phyloP scores from a whole-genome alignment of 164 flowering plant species.

The Litsea cubeba region DNA sequence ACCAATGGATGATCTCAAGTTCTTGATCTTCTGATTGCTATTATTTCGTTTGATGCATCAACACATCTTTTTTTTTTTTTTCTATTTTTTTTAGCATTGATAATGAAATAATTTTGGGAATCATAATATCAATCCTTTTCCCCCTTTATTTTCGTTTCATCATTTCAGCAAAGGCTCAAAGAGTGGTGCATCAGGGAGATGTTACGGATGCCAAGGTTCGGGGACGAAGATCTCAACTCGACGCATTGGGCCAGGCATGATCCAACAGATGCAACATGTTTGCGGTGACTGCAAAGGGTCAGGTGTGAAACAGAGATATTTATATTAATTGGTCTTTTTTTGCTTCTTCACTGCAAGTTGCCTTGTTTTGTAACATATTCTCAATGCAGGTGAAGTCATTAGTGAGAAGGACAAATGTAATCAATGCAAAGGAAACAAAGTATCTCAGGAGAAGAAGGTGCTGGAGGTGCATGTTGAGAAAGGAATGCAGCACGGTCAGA shows the following conservation, averaged over 20 bases:
- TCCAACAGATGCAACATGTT: slow-evolving; percentile 71
- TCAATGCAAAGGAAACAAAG: slow-evolving; percentile 58
- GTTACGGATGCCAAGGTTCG: slow-evolving; percentile 63
- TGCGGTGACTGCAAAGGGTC: slow-evolving; percentile 65
- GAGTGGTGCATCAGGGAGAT: slow-evolving; percentile 48
- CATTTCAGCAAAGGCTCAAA: slow-evolving; percentile 67
- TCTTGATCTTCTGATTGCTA: neutral
- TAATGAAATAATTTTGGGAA: too few species aligned
- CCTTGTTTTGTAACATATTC: neutral
- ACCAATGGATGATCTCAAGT: neutral
- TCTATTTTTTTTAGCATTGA: too few species aligned
- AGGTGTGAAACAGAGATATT: slow-evolving; percentile 11
- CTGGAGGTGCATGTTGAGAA: slow-evolving; percentile 66
- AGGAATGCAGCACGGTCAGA: slow-evolving; percentile 72
- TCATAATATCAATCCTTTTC: too few species aligned
- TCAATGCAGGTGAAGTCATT: slow-evolving; percentile 47
- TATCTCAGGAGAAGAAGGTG: slow-evolving; percentile 63
- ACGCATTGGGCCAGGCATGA: slow-evolving; percentile 59
- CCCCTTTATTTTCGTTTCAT: too few species aligned
- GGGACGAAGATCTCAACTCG: slow-evolving; percentile 60
- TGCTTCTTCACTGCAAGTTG: slow-evolving; percentile 7
- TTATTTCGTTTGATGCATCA: neutral
- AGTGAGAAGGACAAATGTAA: slow-evolving; percentile 49
- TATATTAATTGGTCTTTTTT: too few species aligned
- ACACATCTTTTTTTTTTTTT: neutral